phyloP scores from a whole-genome alignment of 441 rosid species.

The Erodium trifolium region DNA sequence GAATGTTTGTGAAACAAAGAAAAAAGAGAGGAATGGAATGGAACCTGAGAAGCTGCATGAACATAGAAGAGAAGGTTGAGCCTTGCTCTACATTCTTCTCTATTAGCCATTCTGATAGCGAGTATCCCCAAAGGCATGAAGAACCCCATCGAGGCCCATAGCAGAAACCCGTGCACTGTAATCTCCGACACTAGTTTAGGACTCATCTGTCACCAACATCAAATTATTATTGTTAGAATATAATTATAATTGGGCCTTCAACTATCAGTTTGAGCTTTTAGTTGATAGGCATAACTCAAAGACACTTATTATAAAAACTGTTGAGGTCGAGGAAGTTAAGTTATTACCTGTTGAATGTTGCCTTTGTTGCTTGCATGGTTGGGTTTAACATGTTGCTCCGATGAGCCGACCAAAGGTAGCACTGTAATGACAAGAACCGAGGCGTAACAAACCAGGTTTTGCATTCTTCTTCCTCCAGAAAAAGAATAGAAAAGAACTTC shows the following conservation, averaged over 20 bases:
- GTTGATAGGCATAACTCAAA: too few species aligned
- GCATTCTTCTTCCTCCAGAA: slow-evolving; percentile 20
- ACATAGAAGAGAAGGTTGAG: slow-evolving; percentile 40
- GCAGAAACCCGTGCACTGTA: slow-evolving; percentile 59
- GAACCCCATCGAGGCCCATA: slow-evolving; percentile 75
- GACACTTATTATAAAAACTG: too few species aligned
- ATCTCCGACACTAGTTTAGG: slow-evolving; percentile 44
- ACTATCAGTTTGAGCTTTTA: too few species aligned
- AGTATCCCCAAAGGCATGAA: slow-evolving; percentile 66
- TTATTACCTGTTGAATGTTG: too few species aligned
- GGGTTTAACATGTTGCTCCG: slow-evolving; percentile 15
- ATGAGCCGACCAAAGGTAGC: slow-evolving; percentile 26
- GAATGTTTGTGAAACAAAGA: too few species aligned
- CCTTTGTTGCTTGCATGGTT: slow-evolving; percentile 2
- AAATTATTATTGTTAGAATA: too few species aligned
- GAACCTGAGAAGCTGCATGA: slow-evolving; percentile 59
- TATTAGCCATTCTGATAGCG: slow-evolving; percentile 47
- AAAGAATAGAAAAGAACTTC: too few species aligned
- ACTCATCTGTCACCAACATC: slow-evolving; percentile 23
- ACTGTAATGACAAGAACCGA: slow-evolving; percentile 12
- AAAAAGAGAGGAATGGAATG: neutral
- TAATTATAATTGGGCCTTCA: too few species aligned
- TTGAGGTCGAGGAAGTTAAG: too few species aligned
- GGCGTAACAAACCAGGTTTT: slow-evolving; percentile 19
- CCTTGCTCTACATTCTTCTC: slow-evolving; percentile 33